Evolutionary conservation across 2,329 filamentous ascomycete genomes (phyloP), one percentile per base, ranked within the genome.

Genomic region (Byssothecium circinans): DNA sequence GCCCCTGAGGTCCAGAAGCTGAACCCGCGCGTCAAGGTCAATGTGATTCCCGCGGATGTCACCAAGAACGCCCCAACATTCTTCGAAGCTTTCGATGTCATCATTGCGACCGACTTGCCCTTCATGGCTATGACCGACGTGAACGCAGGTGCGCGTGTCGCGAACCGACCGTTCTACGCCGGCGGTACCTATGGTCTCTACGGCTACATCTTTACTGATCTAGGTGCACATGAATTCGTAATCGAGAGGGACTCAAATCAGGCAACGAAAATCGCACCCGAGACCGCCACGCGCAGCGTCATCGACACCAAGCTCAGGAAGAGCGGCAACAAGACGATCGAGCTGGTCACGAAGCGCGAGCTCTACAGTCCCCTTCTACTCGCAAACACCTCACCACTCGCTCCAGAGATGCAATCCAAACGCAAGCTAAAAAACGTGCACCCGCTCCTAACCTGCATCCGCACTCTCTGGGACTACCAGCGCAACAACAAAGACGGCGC

Each of bases 161-260:
- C 87, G 51, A 81, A 83, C 53, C 83, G 84, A 39, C 85, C 91
- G 10, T 96, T 96, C 71, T 99, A 99, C 72, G 90, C 90, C 8
- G 88, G 91, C 29, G 87, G 85, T 41, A 83, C 87, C 2, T 89
- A 96, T 67, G 94, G 94, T 40, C 81, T 96, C 68, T 97, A 95
- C 69, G 94, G 94, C 46, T 99, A 89, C 75, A 88, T 96, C 57
- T 99, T 99, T 69, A 88, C 88, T 48, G 94, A 99, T 69, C 80
- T 99, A 18, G 90, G 96, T 58, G 81, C 86, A 62, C 94, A 99
- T 70, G 86, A 91, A 62, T 99, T 90, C 65, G 84, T 94, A 50
- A 86, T 99, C 52, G 86, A 95, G 75, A 86, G 94, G 47, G 84
- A 87, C 54, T 85, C 88, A 48, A 97, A 97, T 64, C 75, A 88